Evolutionary conservation across 345 rosid species (phyloP), one percentile per base, ranked within the genome.

Genomic region (Populus davidiana): DNA sequence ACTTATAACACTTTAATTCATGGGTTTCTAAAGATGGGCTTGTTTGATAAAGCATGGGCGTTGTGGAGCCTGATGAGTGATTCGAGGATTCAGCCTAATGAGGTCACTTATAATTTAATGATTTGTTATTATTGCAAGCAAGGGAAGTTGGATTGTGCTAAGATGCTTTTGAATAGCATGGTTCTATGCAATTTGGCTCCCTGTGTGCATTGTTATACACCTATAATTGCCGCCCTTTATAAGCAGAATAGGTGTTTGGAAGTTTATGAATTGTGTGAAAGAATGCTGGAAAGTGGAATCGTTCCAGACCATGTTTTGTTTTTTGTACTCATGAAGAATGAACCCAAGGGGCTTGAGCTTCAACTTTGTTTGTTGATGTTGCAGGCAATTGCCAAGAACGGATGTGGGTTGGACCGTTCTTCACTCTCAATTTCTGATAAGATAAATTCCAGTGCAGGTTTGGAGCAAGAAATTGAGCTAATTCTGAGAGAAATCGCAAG

Each of bases 261-360:
- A 82, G 89, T 81, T 64, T 81, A 77, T 72, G 86, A 85, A 68
- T 71, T 89, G 80, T 86, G 72, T 79, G 83, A 76, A 80, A 81
- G 65, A 33, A 88, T 90, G 92, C 79, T 86, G 82, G 85, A 78
- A 25, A 72, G 70, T 2, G 85, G 89, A 62, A 83, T 91, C 77
- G 84, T 86, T 54, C 97, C 94, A 2, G 97, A 93, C 73, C 91
- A 87, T 77, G 50, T 93, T 50, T 73, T 89, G 49, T 90, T 85
- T 79, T 87, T 88, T 83, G 77, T 81, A 39, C 85, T 87, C 67
- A 82, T 86, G 83, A 91, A 85, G 88, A 88, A 83, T 86, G 83
- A 74, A 12, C 90, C 80, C 0, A 85, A 69, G 70, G 91, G 88
- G 79, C 68, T 74, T 27, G 91, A 87, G 80, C 90, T 91, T 83